These are phyloP conservation scores for Salvia hispanica DNA, from an alignment of 257 asterid genomes.

Conservation along the genomic window DNA sequence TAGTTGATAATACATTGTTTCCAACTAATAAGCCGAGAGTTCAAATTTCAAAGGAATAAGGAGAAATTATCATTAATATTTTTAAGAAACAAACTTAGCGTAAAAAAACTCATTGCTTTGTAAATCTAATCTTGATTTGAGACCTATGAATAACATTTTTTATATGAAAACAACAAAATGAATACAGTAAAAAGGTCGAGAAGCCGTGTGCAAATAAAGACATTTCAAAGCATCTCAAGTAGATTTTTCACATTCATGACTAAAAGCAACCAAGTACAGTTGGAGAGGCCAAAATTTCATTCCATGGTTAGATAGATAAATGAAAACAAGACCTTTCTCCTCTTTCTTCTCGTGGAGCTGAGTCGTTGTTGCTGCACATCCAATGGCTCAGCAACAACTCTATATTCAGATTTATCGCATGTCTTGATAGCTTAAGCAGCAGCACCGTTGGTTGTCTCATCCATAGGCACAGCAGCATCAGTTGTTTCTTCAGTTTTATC, in stretches of 20 bases:
- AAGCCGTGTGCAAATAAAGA: conserved; percentile 24
- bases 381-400: conserved; percentile 42
- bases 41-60: too few relatives aligned
- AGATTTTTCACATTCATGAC: conserved; percentile 31
- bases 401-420: conserved; percentile 51
- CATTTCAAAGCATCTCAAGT: background rate
- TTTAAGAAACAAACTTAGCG: too few relatives aligned
- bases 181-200: conserved; percentile 4
- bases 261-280: conserved; percentile 31
- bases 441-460: conserved; percentile 36
- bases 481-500: conserved; percentile 55
- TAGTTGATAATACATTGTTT: too few relatives aligned
- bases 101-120: background rate
- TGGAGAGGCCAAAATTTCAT: conserved; percentile 37
- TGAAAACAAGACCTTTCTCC: conserved; percentile 11
- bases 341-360: conserved; percentile 31
- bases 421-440: conserved; percentile 41
- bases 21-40: too few relatives aligned
- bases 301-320: conserved; percentile 24
- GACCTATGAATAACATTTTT: background rate
- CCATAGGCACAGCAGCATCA: conserved; percentile 47
- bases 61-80: too few relatives aligned
- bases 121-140: background rate
- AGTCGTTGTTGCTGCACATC: conserved; percentile 36
- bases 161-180: conserved; percentile 5